Evolutionary conservation across 768 basidiomycete genomes (phyloP).

Genomic region (Suillus variegatus): DNA sequence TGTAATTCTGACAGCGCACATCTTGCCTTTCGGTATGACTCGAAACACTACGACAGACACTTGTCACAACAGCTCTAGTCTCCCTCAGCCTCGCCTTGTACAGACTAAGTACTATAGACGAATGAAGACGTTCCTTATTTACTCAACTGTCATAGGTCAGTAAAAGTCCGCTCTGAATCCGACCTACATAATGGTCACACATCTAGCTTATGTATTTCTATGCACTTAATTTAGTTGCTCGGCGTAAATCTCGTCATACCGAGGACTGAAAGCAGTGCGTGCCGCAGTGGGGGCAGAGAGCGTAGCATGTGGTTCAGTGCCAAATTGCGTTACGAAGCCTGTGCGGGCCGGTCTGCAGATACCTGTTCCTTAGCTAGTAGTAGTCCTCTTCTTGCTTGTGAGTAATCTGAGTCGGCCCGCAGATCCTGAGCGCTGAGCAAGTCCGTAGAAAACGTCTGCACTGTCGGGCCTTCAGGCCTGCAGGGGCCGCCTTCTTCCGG

Average conservation of each 20-base stretch:
- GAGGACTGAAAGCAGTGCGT: neutral
- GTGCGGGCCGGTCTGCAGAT: neutral
- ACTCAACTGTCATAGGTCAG: neutral
- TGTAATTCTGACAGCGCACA: neutral
- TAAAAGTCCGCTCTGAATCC: no score
- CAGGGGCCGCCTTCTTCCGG: no score
- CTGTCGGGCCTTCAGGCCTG: no score
- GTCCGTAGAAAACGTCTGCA: no score
- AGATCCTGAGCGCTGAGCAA: no score
- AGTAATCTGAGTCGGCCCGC: no score
- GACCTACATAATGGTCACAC: no score
- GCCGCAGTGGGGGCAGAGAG: neutral
- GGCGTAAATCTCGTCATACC: neutral
- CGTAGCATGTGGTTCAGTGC: neutral
- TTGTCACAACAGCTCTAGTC: neutral
- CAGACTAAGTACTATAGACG: neutral
- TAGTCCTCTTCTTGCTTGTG: no score
- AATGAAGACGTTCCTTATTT: neutral
- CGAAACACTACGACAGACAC: neutral
- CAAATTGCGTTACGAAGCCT: neutral
- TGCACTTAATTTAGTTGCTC: neutral
- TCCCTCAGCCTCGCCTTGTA: neutral
- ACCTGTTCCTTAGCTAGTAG: no score
- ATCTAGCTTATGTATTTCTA: neutral
- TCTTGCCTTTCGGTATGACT: neutral